Evolutionary conservation across 331 rosid genomes (phyloP).

Genomic region (Malus hybrid): DNA sequence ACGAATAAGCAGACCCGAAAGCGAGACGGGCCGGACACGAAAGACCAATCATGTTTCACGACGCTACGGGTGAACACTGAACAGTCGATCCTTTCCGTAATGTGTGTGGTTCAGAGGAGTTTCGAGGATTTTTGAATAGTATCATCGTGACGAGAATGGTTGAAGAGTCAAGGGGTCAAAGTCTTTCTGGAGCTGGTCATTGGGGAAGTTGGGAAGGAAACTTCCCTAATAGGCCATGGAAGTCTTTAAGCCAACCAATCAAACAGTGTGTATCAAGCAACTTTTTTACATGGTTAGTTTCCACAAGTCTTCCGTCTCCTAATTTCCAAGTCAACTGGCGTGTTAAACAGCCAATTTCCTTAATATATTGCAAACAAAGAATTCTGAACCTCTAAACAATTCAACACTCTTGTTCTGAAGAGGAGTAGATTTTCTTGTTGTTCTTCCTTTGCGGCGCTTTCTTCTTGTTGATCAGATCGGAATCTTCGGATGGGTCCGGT

Average conservation of each 20-base stretch:
- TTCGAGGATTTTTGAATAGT: background rate
- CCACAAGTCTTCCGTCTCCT: background rate
- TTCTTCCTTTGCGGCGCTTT: background rate
- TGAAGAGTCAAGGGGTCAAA: conserved; percentile 13
- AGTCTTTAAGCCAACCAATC: background rate
- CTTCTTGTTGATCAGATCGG: background rate
- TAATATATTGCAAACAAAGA: background rate
- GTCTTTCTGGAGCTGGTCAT: conserved; percentile 14
- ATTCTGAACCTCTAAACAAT: too few species aligned
- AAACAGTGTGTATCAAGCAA: background rate
- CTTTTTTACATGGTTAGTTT: background rate
- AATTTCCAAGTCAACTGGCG: conserved; percentile 9
- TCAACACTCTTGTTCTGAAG: background rate
- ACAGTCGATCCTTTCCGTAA: background rate
- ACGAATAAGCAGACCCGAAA: background rate
- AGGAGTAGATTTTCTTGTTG: background rate
- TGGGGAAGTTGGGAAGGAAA: background rate
- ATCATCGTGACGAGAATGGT: background rate
- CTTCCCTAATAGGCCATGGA: too few species aligned
- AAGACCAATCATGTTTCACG: too few species aligned
- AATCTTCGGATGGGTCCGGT: conserved; percentile 4
- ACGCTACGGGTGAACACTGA: too few species aligned
- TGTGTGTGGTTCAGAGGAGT: background rate
- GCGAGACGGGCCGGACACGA: too few species aligned
- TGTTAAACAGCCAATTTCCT: background rate